Conservation (phyloP, 2,329 filamentous ascomycete species). For the Colletotrichum neosansevieriae region DNA sequence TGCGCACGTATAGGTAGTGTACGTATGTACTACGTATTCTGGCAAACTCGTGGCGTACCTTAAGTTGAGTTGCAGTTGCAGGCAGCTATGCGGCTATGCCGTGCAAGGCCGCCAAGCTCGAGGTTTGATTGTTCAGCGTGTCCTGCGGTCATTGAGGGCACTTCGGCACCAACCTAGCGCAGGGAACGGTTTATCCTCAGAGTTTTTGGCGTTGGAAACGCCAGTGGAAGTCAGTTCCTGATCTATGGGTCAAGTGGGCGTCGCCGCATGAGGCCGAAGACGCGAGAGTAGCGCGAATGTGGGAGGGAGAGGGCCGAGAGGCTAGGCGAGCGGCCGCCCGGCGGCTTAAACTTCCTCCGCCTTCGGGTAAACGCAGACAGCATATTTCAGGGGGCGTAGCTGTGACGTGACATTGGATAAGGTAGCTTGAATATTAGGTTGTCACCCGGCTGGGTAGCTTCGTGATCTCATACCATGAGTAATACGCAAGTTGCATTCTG, state of each 20-base stretch:
- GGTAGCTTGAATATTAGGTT: constrained; percentile 10
- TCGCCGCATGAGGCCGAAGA: constrained; percentile 36
- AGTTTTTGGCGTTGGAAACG: constrained; percentile 1
- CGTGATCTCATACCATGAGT: not conserved
- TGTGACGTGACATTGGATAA: too few species aligned
- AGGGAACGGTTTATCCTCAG: not conserved
- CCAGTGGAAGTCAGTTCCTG: constrained; percentile 19
- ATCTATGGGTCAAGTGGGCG: constrained; percentile 25
- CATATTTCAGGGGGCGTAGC: constrained; percentile 16
- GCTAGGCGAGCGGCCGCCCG: constrained; percentile 31
- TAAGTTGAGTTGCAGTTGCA: not conserved
- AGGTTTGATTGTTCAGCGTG: constrained; percentile 23
- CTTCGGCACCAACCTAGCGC: constrained; percentile 16
- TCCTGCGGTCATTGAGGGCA: constrained; percentile 2
- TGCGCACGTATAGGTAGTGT: too few species aligned
- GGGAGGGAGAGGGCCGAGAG: not conserved
- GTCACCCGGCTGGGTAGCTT: constrained; percentile 6
- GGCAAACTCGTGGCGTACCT: too few species aligned
- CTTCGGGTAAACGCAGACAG: constrained; percentile 14
- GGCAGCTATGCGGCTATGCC: not conserved
- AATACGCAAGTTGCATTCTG: constrained; percentile 14
- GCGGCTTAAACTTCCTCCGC: constrained; percentile 32
- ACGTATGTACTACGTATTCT: too few species aligned
- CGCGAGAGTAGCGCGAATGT: constrained; percentile 28
- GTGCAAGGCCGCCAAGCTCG: constrained; percentile 11